A percentile compares a stretch with the other conserved stretches of the same genome.
Evolutionary conservation across 78 protist genomes (phyloP).

Genomic region (Dictyostelium capitatum): DNA sequence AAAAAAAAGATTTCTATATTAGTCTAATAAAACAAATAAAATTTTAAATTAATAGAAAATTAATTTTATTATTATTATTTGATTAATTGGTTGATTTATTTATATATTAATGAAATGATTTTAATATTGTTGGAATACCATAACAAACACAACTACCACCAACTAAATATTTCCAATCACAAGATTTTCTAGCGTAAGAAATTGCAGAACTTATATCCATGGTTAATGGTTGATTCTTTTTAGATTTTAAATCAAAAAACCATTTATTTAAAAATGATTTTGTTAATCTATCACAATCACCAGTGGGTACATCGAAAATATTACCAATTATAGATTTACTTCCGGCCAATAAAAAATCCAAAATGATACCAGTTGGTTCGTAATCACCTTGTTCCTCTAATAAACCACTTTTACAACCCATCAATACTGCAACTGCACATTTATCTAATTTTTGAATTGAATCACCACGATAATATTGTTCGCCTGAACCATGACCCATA

Average conservation of each 20-base stretch:
- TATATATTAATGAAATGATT: background rate
- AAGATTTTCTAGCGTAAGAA: conserved; percentile 55
- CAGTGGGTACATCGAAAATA: conserved; percentile 62
- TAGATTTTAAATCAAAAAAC: conserved; percentile 13
- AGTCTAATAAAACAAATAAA: no score
- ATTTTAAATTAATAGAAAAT: no score
- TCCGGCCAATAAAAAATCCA: conserved; percentile 75
- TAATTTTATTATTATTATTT: no score
- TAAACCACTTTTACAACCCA: conserved; percentile 88
- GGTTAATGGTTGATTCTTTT: background rate
- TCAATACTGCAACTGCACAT: conserved; percentile 74
- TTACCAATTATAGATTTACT: conserved; percentile 60
- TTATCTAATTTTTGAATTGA: conserved; percentile 39
- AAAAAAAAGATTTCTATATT: no score
- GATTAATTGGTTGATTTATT: no score
- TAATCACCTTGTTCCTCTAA: conserved; percentile 76
- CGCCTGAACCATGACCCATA: conserved; percentile 91
- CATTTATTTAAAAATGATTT: conserved; percentile 40
- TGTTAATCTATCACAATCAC: conserved; percentile 57
- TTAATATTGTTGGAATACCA: conserved; percentile 69
- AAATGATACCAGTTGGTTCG: conserved; percentile 78
- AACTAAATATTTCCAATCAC: conserved; percentile 72
- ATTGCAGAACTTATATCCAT: conserved; percentile 38
- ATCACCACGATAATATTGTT: conserved; percentile 66
- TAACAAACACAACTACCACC: conserved; percentile 66